A percentile compares a stretch with the other conserved stretches of the same genome.
phyloP scores from a whole-genome alignment of 805 yeast genomes.

The Candida berthetii region DNA sequence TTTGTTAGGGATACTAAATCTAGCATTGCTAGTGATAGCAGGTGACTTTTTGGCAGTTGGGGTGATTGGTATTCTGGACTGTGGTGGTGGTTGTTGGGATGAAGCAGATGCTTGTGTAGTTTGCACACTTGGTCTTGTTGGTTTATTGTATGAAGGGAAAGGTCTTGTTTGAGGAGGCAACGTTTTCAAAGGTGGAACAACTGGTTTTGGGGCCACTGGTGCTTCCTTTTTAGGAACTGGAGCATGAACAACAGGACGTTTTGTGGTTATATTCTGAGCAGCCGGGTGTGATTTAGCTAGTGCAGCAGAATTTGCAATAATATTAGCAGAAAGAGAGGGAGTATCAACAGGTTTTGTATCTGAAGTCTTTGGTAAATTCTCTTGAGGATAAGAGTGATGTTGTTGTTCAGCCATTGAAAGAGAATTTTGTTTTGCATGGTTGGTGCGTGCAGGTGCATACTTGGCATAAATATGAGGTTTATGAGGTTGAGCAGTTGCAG shows the following conservation, averaged over 20 bases:
- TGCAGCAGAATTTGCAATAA: background rate
- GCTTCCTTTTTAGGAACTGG: background rate
- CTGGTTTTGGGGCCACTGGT: background rate
- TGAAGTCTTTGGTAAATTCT: background rate
- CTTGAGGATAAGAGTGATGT: background rate
- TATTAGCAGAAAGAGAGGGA: background rate
- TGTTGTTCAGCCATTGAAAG: background rate
- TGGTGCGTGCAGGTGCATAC: background rate
- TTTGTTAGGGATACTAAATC: background rate
- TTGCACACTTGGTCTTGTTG: background rate
- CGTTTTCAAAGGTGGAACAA: background rate
- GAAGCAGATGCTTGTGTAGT: background rate
- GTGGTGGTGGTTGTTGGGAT: slow-evolving; percentile 1
- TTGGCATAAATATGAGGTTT: background rate
- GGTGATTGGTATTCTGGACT: background rate
- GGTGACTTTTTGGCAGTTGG: background rate
- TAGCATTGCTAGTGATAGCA: background rate
- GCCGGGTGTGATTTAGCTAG: too few relatives aligned
- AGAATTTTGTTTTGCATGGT: background rate
- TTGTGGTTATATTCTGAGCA: too few relatives aligned
- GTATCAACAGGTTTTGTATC: background rate
- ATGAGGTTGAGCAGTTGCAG: background rate
- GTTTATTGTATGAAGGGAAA: background rate
- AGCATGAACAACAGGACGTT: background rate
- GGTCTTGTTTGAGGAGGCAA: background rate